Conservation (phyloP, 306 rosid genomes). For the Cotoneaster glaucophyllus region DNA sequence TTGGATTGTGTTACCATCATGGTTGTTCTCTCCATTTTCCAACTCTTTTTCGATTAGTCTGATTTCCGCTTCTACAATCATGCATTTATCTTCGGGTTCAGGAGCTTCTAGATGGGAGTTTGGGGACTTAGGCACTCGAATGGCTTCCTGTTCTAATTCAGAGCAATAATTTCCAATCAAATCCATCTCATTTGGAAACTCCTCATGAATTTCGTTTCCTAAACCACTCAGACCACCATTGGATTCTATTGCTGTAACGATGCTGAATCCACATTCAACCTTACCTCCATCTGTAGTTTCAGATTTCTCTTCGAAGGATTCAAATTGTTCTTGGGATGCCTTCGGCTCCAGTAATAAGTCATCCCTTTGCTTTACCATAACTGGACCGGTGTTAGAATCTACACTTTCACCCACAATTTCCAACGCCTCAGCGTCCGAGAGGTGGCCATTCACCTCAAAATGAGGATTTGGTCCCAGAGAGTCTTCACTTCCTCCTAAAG, state of each 20-base stretch:
- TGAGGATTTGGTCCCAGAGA: constrained; percentile 5
- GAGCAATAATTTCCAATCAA: constrained; percentile 15
- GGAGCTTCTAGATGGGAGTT: constrained; percentile 14
- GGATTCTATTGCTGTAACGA: background rate
- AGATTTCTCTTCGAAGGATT: background rate
- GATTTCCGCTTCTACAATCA: constrained; percentile 23
- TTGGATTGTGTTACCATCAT: constrained; percentile 18
- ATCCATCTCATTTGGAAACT: constrained; percentile 17
- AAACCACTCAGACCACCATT: constrained; percentile 4
- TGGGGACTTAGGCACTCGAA: constrained; percentile 4
- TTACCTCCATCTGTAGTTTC: constrained; percentile 16
- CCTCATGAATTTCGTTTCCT: constrained; percentile 4
- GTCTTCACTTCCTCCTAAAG: constrained; percentile 18
- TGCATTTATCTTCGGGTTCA: constrained; percentile 28
- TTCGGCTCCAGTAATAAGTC: constrained; percentile 21
- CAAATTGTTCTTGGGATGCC: constrained; percentile 14
- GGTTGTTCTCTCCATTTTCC: constrained; percentile 25
- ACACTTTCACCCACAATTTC: background rate
- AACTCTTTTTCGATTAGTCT: constrained; percentile 14
- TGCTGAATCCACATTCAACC: constrained; percentile 14
- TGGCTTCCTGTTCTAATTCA: constrained; percentile 22
- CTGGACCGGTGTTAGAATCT: constrained; percentile 8
- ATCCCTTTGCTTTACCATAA: constrained; percentile 17
- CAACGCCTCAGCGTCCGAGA: constrained; percentile 1
- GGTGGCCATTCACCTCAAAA: background rate